phyloP scores from a whole-genome alignment of 345 rosid species.

The Orychophragmus violaceus region DNA sequence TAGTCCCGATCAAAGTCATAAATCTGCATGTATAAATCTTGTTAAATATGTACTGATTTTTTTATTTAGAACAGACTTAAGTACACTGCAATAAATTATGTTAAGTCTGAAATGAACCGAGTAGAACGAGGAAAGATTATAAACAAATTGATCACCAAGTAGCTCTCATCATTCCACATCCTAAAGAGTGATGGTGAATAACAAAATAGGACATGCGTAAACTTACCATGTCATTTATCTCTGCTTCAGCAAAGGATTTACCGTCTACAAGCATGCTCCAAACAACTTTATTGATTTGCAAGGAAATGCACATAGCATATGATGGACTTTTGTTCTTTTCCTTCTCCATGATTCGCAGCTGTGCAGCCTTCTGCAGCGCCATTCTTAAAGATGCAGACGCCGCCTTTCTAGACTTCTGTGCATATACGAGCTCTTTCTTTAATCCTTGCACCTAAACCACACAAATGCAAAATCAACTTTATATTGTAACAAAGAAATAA shows the following conservation, averaged over 20 bases:
- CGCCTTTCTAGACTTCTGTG: slow-evolving; percentile 66
- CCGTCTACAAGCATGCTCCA: slow-evolving; percentile 99
- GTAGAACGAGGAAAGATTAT: background rate
- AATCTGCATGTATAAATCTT: slow-evolving; percentile 41
- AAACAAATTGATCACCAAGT: background rate
- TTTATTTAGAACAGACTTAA: too few species aligned
- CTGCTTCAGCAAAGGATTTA: slow-evolving; percentile 97
- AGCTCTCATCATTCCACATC: background rate
- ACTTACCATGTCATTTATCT: slow-evolving; percentile 97
- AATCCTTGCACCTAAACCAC: slow-evolving; percentile 72
- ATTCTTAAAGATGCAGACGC: slow-evolving; percentile 73
- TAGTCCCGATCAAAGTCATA: slow-evolving; percentile 98
- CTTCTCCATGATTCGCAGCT: slow-evolving; percentile 82
- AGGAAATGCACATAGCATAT: slow-evolving; percentile 92
- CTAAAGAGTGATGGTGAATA: slow-evolving; percentile 2
- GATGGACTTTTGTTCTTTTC: slow-evolving; percentile 98
- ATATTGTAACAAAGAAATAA: background rate
- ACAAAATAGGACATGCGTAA: background rate
- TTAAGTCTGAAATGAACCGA: background rate
- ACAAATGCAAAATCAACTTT: slow-evolving; percentile 5
- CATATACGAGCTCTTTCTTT: slow-evolving; percentile 65
- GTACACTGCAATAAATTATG: background rate
- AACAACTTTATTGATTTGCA: slow-evolving; percentile 82
- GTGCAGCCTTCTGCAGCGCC: slow-evolving; percentile 91
- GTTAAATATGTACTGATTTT: background rate